A percentile compares a stretch with the other conserved stretches of the same genome.
These are phyloP conservation scores for Cryoendolithus antarcticus DNA, from an alignment of 2,329 filamentous ascomycete genomes.

Conservation along the genomic window DNA sequence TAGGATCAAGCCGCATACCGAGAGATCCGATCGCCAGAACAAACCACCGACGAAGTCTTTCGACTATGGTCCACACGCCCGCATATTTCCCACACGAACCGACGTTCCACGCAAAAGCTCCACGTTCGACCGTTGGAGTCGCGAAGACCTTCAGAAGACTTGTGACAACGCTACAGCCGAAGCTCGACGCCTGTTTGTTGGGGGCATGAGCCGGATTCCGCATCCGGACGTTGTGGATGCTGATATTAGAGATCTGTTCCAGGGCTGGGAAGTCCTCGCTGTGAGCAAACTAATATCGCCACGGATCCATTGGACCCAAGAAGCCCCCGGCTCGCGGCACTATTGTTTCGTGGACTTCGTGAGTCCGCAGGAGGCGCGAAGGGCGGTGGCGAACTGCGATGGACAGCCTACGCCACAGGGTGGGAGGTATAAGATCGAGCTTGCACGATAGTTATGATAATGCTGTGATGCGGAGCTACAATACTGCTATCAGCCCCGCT, in stretches of 20 bases:
- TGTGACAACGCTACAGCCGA: constrained; percentile 21
- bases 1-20: constrained; percentile 40
- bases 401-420: constrained; percentile 12
- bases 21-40: constrained; percentile 1
- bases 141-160: constrained; percentile 27
- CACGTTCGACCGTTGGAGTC: constrained; percentile 31
- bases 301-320: constrained; percentile 3
- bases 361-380: constrained; percentile 14
- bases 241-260: constrained; percentile 33
- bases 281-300: constrained; percentile 33
- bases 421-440: constrained; percentile 11
- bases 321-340: constrained; percentile 8
- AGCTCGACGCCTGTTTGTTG: constrained; percentile 35
- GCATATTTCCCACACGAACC: not conserved
- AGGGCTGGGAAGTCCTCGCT: constrained; percentile 32
- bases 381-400: constrained; percentile 14
- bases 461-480: too few relatives aligned
- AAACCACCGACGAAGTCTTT: not conserved
- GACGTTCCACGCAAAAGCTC: not conserved
- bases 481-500: too few relatives aligned
- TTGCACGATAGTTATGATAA: constrained; percentile 10
- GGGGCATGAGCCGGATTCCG: constrained; percentile 32
- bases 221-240: constrained; percentile 30
- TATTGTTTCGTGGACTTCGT: constrained; percentile 22
- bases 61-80: not conserved